These are phyloP conservation scores for Chaetomium sp. DNA, from an alignment of 2,329 filamentous ascomycete species.

Conservation along the genomic window DNA sequence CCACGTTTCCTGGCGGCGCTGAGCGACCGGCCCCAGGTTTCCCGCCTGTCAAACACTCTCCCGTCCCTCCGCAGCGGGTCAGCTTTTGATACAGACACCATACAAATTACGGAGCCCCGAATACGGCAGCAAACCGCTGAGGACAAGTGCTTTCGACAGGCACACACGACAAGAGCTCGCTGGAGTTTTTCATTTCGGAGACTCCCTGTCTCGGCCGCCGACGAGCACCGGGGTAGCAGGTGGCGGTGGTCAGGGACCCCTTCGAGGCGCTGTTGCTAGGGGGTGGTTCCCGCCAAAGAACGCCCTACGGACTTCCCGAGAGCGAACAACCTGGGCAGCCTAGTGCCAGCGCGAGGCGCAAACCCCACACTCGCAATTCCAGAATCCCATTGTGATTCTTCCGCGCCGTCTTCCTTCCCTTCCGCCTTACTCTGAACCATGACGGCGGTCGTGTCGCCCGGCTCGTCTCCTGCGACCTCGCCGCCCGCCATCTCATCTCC, in stretches of 20 bases:
- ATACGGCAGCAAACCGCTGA: neutral
- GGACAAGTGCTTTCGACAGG: too few relatives aligned
- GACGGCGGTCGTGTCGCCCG: slow-evolving; percentile 52
- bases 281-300: neutral
- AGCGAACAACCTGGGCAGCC: slow-evolving; percentile 15
- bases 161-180: too few relatives aligned
- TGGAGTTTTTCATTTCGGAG: too few relatives aligned
- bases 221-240: too few relatives aligned
- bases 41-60: neutral
- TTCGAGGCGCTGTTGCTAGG: too few relatives aligned
- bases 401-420: slow-evolving; percentile 24
- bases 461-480: slow-evolving; percentile 48
- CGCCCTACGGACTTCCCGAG: neutral
- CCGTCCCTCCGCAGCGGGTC: neutral
- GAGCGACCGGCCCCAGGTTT: neutral
- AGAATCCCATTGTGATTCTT: slow-evolving; percentile 11
- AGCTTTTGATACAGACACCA: neutral
- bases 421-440: slow-evolving; percentile 30
- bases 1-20: slow-evolving; percentile 5
- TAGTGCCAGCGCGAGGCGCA: slow-evolving; percentile 6
- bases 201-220: too few relatives aligned
- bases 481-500: slow-evolving; percentile 42
- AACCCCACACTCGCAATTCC: slow-evolving; percentile 12
- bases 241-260: too few relatives aligned
- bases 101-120: neutral